Evolutionary conservation across 2,329 filamentous ascomycete genomes (phyloP).

Genomic region (Trichophyton benhamiae): DNA sequence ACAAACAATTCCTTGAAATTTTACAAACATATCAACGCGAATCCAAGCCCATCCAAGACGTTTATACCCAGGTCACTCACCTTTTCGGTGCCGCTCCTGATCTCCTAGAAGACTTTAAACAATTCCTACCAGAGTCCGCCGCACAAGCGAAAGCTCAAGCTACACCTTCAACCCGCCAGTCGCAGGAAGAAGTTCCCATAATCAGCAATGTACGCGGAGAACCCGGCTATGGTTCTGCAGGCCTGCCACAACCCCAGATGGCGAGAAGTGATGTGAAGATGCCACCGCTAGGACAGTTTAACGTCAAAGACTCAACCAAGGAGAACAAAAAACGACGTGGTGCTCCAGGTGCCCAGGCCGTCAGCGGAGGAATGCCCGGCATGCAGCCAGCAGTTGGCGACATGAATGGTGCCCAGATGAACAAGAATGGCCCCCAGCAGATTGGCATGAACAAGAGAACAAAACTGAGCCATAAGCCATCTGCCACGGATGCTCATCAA

Average conservation of each 20-base stretch:
- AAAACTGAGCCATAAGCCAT: slow-evolving; percentile 58
- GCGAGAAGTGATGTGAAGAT: slow-evolving; percentile 51
- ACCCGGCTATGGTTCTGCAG: slow-evolving; percentile 31
- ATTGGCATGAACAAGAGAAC: slow-evolving; percentile 45
- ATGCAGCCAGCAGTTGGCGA: slow-evolving; percentile 21
- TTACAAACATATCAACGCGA: slow-evolving; percentile 96
- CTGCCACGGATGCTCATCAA: slow-evolving; percentile 44
- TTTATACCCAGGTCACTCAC: slow-evolving; percentile 91
- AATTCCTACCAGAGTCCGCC: slow-evolving; percentile 87
- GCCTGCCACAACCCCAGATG: slow-evolving; percentile 38
- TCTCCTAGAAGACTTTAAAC: slow-evolving; percentile 94
- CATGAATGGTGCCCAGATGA: slow-evolving; percentile 22
- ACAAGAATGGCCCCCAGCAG: slow-evolving; percentile 27
- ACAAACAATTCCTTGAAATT: slow-evolving; percentile 98
- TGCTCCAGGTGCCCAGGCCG: slow-evolving; percentile 33
- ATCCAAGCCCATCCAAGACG: slow-evolving; percentile 95
- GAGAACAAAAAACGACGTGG: slow-evolving; percentile 80
- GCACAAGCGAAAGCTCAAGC: slow-evolving; percentile 53
- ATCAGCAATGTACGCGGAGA: slow-evolving; percentile 51
- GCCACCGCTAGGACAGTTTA: slow-evolving; percentile 91
- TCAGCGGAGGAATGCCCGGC: slow-evolving; percentile 23
- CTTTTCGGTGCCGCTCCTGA: slow-evolving; percentile 90
- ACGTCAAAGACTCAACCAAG: slow-evolving; percentile 69
- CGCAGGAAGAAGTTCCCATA: slow-evolving; percentile 57
- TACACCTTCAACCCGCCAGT: slow-evolving; percentile 45